phyloP scores from a whole-genome alignment of 192 early-diverging fungal species.

The Coemansia sp. region DNA sequence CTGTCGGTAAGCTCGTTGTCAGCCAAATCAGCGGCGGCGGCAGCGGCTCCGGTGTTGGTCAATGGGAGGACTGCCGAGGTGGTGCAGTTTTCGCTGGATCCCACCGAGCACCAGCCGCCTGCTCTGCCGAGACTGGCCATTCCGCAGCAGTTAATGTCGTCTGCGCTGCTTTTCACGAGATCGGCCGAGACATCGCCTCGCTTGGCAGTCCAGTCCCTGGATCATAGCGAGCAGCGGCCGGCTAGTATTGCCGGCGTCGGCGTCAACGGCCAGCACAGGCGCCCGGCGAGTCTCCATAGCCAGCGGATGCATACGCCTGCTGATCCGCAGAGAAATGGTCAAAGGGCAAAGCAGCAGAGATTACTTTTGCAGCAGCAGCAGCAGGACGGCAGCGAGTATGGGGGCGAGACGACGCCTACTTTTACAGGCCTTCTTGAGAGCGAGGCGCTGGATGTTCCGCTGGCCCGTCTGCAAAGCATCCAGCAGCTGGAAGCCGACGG shows the following conservation, averaged over 20 bases:
- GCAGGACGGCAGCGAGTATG: not conserved
- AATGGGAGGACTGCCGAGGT: slow-evolving; percentile 24
- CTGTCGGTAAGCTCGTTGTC: no score
- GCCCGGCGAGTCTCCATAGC: no score
- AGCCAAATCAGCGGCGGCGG: not conserved
- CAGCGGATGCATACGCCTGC: no score
- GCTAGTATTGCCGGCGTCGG: no score
- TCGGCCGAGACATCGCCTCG: not conserved
- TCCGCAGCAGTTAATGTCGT: slow-evolving; percentile 1
- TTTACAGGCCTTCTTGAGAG: not conserved
- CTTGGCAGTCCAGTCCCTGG: no score
- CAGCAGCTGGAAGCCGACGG: not conserved
- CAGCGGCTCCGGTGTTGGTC: slow-evolving; percentile 9
- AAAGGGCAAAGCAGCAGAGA: no score
- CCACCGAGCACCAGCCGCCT: not conserved
- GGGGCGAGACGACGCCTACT: not conserved
- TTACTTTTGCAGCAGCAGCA: not conserved
- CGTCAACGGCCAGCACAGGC: no score
- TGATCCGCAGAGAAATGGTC: no score
- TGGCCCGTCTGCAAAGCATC: not conserved
- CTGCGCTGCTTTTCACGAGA: no score
- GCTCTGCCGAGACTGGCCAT: not conserved
- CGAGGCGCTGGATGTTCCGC: not conserved
- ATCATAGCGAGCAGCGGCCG: no score
- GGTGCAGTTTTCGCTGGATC: slow-evolving; percentile 31